A percentile compares a stretch with the other conserved stretches of the same genome.
phyloP scores from a whole-genome alignment of 495 filamentous ascomycete species.

The Aspergillus campestris region DNA sequence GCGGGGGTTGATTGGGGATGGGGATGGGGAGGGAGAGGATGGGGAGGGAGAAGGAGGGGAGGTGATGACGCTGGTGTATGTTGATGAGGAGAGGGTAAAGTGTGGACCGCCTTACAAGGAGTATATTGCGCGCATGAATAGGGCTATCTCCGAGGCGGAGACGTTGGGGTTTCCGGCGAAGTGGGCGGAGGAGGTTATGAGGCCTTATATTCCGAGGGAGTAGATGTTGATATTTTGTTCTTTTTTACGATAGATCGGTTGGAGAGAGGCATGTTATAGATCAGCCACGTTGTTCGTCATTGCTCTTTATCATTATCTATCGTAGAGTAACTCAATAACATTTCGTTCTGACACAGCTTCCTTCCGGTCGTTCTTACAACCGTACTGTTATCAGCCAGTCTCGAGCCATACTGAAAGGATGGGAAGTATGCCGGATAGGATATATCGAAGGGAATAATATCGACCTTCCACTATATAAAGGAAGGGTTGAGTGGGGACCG shows the following conservation, averaged over 20 bases:
- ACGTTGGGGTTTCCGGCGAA: slow-evolving; percentile 43
- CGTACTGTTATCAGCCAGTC: too few relatives aligned
- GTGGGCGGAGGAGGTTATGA: slow-evolving; percentile 51
- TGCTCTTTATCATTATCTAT: neutral
- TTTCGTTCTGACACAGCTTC: too few relatives aligned
- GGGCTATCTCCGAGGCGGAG: slow-evolving; percentile 53
- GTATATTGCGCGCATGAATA: slow-evolving; percentile 63
- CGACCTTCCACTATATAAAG: too few relatives aligned
- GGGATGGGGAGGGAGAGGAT: slow-evolving; percentile 38
- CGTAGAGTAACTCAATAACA: slow-evolving; percentile 1
- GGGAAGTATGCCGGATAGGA: too few relatives aligned
- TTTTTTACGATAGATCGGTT: too few relatives aligned
- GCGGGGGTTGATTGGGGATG: slow-evolving; percentile 3
- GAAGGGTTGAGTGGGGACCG: too few relatives aligned
- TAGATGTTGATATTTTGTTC: neutral
- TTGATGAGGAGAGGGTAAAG: slow-evolving; percentile 36
- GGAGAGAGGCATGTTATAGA: neutral
- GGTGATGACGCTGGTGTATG: slow-evolving; percentile 45
- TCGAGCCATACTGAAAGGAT: too few relatives aligned
- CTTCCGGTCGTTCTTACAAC: too few relatives aligned
- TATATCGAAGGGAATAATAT: too few relatives aligned
- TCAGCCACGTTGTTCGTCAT: neutral
- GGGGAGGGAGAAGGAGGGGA: slow-evolving; percentile 31
- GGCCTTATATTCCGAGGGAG: slow-evolving; percentile 43
- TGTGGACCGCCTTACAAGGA: slow-evolving; percentile 42